Conservation (phyloP, 345 rosid species). For the Citropsis articulata region DNA sequence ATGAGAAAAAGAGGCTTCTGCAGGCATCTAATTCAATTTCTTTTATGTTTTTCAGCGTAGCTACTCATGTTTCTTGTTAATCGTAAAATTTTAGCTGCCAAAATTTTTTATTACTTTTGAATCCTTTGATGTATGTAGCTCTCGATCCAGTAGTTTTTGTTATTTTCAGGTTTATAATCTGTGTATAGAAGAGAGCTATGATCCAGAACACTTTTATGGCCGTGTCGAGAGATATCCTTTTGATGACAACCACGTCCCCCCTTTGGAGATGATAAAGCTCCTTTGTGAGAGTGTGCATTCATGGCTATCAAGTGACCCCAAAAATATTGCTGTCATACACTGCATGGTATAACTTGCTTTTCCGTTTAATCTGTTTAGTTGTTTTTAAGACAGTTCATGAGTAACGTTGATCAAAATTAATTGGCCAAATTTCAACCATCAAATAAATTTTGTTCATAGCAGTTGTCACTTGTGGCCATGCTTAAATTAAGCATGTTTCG, state of each 20-base stretch:
- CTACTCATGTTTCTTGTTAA: not conserved
- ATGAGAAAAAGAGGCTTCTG: not conserved
- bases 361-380: not conserved
- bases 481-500: not conserved
- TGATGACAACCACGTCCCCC: slow-evolving; percentile 94
- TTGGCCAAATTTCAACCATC: not conserved
- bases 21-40: not conserved
- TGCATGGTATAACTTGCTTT: slow-evolving; percentile 67
- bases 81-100: not conserved
- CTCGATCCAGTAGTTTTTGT: not conserved
- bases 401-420: not conserved
- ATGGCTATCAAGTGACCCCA: slow-evolving; percentile 73
- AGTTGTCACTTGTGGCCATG: not conserved
- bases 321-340: slow-evolving; percentile 75
- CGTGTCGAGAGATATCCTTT: slow-evolving; percentile 82
- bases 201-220: slow-evolving; percentile 70
- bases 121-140: not conserved
- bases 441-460: not conserved
- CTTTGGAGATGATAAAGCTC: slow-evolving; percentile 63
- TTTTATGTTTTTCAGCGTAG: not conserved
- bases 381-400: not conserved
- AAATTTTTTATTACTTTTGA: not conserved
- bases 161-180: slow-evolving; percentile 63
- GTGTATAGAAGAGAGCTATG: slow-evolving; percentile 79
- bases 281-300: slow-evolving; percentile 82